Base-by-base conservation (phyloP, 306 rosid genomes). In the Purshia tridentata region DNA sequence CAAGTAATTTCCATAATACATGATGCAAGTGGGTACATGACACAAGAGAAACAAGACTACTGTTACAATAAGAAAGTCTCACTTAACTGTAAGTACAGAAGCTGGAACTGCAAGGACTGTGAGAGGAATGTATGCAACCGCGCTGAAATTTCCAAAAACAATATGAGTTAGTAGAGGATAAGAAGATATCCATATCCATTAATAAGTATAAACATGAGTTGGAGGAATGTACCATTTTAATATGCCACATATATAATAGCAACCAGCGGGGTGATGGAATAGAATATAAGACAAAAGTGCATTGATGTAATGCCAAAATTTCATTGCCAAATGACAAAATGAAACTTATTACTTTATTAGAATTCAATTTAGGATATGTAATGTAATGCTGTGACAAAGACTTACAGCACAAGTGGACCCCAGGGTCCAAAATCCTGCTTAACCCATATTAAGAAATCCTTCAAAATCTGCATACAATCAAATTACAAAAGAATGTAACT, bases 381-480 rank as follows among this genome's bases (percentile, higher is more conserved):
- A 29, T 29, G 35, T 29, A 29, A 29, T 29, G 2, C 35, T 29
- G 35, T 29, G 35, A 29, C 35, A 29, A 29, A 29, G 35, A 84
- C 96, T 83, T 85, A 90, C 98, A 92, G 63, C 67, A 73, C 96
- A 73, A 88, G 76, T 4, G 96, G 94, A 70, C 96, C 98, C 96
- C 96, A 90, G 19, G 91, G 85, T 40, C 98, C 98, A 76, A 90
- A 88, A 77, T 90, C 89, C 67, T 75, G 65, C 70, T 92, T 77
- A 61, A 92, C 87, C 98, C 98, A 92, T 78, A 67, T 45, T 75
- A 92, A 78, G 84, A 92, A 90, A 50, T 88, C 87, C 86, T 90
- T 90, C 85, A 89, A 70, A 66, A 81, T 86, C 98, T 93, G 87
- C 81, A 88, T 3, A 55, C 13, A 69, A 16, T 39, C 67, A 78